Evolutionary conservation across 345 rosid genomes (phyloP), one percentile per base, ranked within the genome.

Genomic region (Conringia planisiliqua): DNA sequence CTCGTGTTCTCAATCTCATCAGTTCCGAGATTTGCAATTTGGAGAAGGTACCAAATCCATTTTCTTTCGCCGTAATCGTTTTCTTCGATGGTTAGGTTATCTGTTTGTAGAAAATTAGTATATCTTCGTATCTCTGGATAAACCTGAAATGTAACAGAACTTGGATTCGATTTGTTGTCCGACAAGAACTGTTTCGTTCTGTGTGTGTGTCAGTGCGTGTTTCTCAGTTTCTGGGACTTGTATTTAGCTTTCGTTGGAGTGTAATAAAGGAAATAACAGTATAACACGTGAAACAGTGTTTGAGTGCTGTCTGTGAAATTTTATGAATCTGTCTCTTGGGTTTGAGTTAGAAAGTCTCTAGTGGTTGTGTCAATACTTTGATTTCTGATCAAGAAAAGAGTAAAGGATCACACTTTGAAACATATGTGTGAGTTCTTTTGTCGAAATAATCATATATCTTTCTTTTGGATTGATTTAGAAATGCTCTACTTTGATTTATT

Each of bases 1-100:
- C 93, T 58, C 86, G 89, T 4, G 81, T 87, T 44, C 72, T 87
- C 52, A 84, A 84, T 68, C 79, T 95, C 55, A 82, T 95, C 66
- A 61, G 82, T 44, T 79, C 96, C 27, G 89, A 91, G 81, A 90
- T 92, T 68, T 51, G 51, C 35, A 83, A 70, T 74, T 70, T 95
- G 80, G 97, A 90, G 69, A 92, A 87, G 97, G 97, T 92, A 51
- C 20, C 2, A 4, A 36, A 33, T 3, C 14, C 9, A 6, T 9
- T 2, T 60, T 14, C 27, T 54, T 10, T n/a, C 48, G 14, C 22
- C 51, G 3, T 36, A 17, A 4, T 73, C 50, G 10, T 43, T 30
- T 30, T 13, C 22, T 24, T 29, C 7, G 3, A 29, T 10, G 6
- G 1, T 46, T 20, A 33, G 7, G 11, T 20, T 60, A 9, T 35